These are phyloP conservation scores for Persicaria tinctoria DNA, from an alignment of 148 eudicot species.

Conservation along the genomic window DNA sequence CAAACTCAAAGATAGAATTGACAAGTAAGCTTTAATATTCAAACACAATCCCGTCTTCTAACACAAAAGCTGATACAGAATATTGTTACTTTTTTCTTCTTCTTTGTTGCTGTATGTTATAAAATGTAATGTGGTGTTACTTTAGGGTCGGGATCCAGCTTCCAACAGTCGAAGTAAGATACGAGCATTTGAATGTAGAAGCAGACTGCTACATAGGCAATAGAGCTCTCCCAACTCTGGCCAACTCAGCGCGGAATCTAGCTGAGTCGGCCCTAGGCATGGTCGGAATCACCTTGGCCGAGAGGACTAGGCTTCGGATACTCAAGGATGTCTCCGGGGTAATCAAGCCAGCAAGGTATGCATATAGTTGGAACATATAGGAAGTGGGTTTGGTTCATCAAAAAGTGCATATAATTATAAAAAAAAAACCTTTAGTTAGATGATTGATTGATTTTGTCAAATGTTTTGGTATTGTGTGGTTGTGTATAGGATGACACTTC, in stretches of 20 bases:
- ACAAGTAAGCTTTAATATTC: constrained; percentile 41
- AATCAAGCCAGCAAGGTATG: constrained; percentile 79
- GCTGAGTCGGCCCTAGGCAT: constrained; percentile 43
- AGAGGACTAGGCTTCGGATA: constrained; percentile 66
- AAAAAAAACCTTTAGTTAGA: background rate
- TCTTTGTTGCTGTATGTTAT: too few relatives aligned
- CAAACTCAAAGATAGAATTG: constrained; percentile 69
- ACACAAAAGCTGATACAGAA: too few relatives aligned
- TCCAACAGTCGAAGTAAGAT: constrained; percentile 81
- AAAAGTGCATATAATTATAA: background rate
- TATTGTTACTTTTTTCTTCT: too few relatives aligned
- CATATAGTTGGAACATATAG: background rate
- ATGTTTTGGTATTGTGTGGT: background rate
- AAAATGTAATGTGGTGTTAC: background rate
- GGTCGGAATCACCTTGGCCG: constrained; percentile 49
- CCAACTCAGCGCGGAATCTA: constrained; percentile 50
- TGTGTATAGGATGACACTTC: constrained; percentile 65
- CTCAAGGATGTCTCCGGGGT: constrained; percentile 76
- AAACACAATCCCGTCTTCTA: background rate
- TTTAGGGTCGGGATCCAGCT: constrained; percentile 80
- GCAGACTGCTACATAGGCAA: constrained; percentile 77
- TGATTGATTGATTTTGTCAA: constrained; percentile 1
- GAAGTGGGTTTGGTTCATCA: background rate
- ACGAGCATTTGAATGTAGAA: constrained; percentile 57
- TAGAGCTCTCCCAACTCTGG: constrained; percentile 84